Evolutionary conservation across 2,329 filamentous ascomycete genomes (phyloP), one percentile per base, ranked within the genome.

Genomic region (Claviceps sp.): DNA sequence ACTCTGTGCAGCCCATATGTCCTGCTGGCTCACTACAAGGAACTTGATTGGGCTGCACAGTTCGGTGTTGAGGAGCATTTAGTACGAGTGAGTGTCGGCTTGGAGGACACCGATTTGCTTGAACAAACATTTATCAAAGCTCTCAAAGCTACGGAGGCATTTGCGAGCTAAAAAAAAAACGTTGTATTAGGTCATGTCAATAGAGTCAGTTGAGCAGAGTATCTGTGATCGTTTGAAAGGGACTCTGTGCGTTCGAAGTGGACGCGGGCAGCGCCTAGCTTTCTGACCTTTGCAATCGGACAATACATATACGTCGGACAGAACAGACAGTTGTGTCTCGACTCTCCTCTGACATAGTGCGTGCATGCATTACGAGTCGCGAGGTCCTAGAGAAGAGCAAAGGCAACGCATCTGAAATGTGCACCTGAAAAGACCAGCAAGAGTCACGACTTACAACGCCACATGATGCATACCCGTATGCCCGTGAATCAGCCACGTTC

Each of bases 1-100:
- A 97, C 93, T 0, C 73, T 98, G 40, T 85, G 85, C 53, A 95
- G 85, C 48, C 93, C 93, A 0, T 98, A 95, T 65, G 88, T 93
- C 22, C 72, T 98, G 37, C 69, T 98, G 37, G 93, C 93, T 4
- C 93, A 98, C 67, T 98, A 93, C 62, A 75, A 78, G 46, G 93
- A 98, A 72, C 67, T 97, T 43, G 84, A 90, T n/a, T 98, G 93
- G 93, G 88, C 86, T 44, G 81, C 78, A 26, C 74, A 82, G 54
- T 91, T 85, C 65, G 88, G 90, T 0, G 87, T 96, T 3, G 85
- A 93, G 51, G 79, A 81, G 1, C 79, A 88, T 64, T 68, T 98
- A 52, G 77, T 97, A 47, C 78, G 93, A 43, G 81, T 97, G 58
- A 96, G 90, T 62, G 86, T 97, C 50, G 93, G 93, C 0, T 68